Conservation (phyloP, 2,329 filamentous ascomycete species). For the Colletotrichum tofieldiae region DNA sequence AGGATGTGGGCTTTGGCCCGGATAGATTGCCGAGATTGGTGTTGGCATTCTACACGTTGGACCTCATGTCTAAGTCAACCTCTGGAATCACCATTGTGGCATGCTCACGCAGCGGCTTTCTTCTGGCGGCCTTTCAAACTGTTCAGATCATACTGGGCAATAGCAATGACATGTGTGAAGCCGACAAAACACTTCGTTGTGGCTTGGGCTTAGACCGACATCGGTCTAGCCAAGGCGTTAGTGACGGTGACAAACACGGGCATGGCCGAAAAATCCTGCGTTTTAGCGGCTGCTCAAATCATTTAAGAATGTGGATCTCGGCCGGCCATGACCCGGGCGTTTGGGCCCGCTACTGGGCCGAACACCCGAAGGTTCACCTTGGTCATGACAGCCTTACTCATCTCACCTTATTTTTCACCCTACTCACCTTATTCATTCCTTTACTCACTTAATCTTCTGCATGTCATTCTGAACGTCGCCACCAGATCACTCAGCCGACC, state of each 20-base stretch:
- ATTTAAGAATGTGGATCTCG: slow-evolving; percentile 35
- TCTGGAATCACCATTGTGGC: background rate
- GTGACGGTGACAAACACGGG: slow-evolving; percentile 11
- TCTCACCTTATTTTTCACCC: slow-evolving; percentile 6
- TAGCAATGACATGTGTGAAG: background rate
- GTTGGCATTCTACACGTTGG: slow-evolving; percentile 19
- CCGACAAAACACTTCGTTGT: background rate
- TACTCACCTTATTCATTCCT: background rate
- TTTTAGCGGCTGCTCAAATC: slow-evolving; percentile 31
- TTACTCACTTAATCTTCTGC: background rate
- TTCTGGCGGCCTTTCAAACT: background rate
- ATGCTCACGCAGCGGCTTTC: background rate
- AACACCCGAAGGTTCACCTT: slow-evolving; percentile 33
- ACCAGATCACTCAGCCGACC: too few relatives aligned
- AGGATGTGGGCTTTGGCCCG: slow-evolving; percentile 30
- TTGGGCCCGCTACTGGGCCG: slow-evolving; percentile 32
- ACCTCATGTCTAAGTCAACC: background rate
- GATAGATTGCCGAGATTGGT: slow-evolving; percentile 42
- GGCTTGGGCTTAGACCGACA: slow-evolving; percentile 27
- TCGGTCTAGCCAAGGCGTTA: slow-evolving; percentile 31
- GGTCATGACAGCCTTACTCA: slow-evolving; percentile 5
- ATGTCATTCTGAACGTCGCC: background rate
- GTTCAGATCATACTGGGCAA: background rate
- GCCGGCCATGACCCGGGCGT: slow-evolving; percentile 24
- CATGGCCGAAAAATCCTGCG: slow-evolving; percentile 28